These are phyloP conservation scores for Magnusiomyces sp. DNA, from an alignment of 1,139 yeast genomes.

Conservation along the genomic window DNA sequence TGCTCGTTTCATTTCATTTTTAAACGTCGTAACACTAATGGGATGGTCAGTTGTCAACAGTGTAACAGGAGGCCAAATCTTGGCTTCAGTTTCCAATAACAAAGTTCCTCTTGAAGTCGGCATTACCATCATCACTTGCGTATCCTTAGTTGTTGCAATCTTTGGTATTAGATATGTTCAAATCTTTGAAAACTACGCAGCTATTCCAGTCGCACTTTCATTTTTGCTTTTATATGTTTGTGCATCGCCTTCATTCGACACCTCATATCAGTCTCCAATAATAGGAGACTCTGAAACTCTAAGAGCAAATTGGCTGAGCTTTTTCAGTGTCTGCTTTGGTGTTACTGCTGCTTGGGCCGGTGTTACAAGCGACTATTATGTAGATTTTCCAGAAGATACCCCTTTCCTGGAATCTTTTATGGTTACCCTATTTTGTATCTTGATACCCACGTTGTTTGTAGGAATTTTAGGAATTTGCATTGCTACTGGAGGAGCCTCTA, in stretches of 20 bases:
- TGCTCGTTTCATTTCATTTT: slow-evolving; percentile 61
- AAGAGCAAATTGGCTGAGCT: slow-evolving; percentile 63
- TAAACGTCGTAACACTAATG: slow-evolving; percentile 63
- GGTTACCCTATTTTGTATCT: slow-evolving; percentile 61
- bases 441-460: slow-evolving; percentile 69
- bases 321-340: slow-evolving; percentile 67
- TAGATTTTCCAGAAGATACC: slow-evolving; percentile 69
- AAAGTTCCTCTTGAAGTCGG: slow-evolving; percentile 65
- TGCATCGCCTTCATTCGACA: slow-evolving; percentile 46
- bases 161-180: slow-evolving; percentile 69
- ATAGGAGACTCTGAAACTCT: slow-evolving; percentile 36
- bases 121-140: slow-evolving; percentile 55
- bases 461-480: slow-evolving; percentile 66
- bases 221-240: slow-evolving; percentile 64
- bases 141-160: slow-evolving; percentile 59
- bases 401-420: slow-evolving; percentile 48
- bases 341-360: slow-evolving; percentile 90
- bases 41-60: slow-evolving; percentile 85
- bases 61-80: slow-evolving; percentile 78
- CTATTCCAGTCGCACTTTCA: slow-evolving; percentile 62
- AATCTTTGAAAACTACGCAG: slow-evolving; percentile 57
- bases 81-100: slow-evolving; percentile 54
- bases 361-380: slow-evolving; percentile 76
- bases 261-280: slow-evolving; percentile 36
- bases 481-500: slow-evolving; percentile 55